Evolutionary conservation across 177 flowering plant species (phyloP).

Genomic region (Vitis hybrid): DNA sequence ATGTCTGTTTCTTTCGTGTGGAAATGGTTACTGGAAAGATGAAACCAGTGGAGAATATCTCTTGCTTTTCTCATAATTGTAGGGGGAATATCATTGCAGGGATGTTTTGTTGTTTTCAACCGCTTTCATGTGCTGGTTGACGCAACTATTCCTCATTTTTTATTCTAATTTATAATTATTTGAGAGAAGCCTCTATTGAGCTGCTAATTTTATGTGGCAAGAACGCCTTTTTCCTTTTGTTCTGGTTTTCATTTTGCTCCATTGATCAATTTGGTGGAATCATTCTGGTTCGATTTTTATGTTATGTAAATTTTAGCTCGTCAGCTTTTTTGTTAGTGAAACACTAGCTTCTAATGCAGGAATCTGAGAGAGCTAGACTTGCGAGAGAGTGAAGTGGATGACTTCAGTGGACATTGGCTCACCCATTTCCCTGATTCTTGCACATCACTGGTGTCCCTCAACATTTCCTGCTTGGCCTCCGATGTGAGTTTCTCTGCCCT

Average conservation of each 20-base stretch:
- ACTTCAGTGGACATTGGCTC: slow-evolving; percentile 81
- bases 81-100: too few relatives aligned
- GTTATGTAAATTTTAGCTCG: not conserved
- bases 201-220: not conserved
- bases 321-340: not conserved
- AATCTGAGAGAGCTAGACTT: slow-evolving; percentile 76
- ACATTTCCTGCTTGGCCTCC: slow-evolving; percentile 64
- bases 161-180: too few relatives aligned
- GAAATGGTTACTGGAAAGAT: too few relatives aligned
- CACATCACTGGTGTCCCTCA: slow-evolving; percentile 77
- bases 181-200: not conserved
- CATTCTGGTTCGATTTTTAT: not conserved
- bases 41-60: too few relatives aligned
- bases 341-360: slow-evolving; percentile 38
- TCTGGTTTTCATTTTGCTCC: not conserved
- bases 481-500: slow-evolving; percentile 74
- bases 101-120: not conserved
- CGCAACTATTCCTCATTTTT: too few relatives aligned
- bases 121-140: not conserved
- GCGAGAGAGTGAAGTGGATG: slow-evolving; percentile 85
- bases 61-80: too few relatives aligned
- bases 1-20: not conserved
- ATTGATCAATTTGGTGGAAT: not conserved
- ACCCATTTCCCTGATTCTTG: slow-evolving; percentile 72
- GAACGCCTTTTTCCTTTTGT: not conserved